Conservation (phyloP, 805 yeast species). For the Pichia exigua region DNA sequence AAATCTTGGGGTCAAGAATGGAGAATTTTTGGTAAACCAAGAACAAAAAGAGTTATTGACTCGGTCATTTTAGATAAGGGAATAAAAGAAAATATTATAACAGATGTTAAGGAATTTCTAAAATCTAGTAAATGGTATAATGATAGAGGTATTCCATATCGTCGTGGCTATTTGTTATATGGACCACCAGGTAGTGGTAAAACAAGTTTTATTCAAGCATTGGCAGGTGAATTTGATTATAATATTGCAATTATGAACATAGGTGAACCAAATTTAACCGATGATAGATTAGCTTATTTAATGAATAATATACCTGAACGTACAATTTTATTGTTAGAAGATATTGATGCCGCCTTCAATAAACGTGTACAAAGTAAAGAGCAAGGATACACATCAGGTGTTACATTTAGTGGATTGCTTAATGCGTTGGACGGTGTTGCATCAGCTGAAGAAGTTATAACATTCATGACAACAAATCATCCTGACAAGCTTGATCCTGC, state of each 20-base stretch:
- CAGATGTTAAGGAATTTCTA: constrained; percentile 77
- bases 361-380: constrained; percentile 70
- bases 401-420: constrained; percentile 87
- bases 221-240: constrained; percentile 94
- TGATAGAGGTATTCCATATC: constrained; percentile 93
- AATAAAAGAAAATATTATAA: constrained; percentile 53
- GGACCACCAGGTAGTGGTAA: constrained; percentile 99
- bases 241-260: constrained; percentile 89
- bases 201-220: constrained; percentile 90
- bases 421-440: constrained; percentile 97
- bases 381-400: constrained; percentile 76
- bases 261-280: constrained; percentile 86
- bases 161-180: constrained; percentile 87
- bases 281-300: constrained; percentile 86
- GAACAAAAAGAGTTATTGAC: constrained; percentile 74
- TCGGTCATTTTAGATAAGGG: constrained; percentile 81
- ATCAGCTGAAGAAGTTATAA: constrained; percentile 90
- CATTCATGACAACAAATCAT: constrained; percentile 98
- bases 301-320: constrained; percentile 95
- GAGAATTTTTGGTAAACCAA: constrained; percentile 96
- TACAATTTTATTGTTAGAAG: constrained; percentile 78
- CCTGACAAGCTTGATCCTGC: constrained; percentile 94
- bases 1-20: constrained; percentile 98
- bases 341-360: constrained; percentile 92
- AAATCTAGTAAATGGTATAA: constrained; percentile 83